Percentiles rank a stretch among this genome's conserved stretches.
Evolutionary conservation across 768 basidiomycete genomes (phyloP).

Genomic region (Pleurotus citrinopileatus): DNA sequence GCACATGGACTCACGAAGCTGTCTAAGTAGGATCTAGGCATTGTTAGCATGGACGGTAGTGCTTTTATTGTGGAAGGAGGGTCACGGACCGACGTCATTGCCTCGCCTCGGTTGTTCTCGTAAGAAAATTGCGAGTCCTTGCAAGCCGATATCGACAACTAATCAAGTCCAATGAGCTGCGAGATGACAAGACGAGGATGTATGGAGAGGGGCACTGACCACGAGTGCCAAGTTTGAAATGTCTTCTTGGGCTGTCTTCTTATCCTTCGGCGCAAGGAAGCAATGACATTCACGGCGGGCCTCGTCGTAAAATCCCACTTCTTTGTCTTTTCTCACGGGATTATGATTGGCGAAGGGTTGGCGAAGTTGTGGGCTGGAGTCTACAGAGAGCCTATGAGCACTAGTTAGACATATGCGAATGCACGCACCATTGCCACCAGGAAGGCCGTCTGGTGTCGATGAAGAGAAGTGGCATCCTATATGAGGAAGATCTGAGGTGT

Average conservation of each 20-base stretch:
- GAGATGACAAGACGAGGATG: too few relatives aligned
- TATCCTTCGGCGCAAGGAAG: too few relatives aligned
- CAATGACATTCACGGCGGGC: too few relatives aligned
- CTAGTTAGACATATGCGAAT: not conserved
- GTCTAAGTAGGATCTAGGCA: not conserved
- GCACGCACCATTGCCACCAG: not conserved
- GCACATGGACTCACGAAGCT: not conserved
- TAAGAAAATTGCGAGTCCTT: slow-evolving; percentile 3
- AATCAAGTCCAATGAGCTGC: not conserved
- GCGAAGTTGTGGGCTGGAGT: too few relatives aligned
- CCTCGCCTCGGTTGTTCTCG: not conserved
- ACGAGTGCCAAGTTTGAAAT: not conserved
- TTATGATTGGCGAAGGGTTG: too few relatives aligned
- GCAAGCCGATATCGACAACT: slow-evolving; percentile 2
- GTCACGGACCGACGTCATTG: not conserved
- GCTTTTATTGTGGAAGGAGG: not conserved
- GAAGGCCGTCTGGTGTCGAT: not conserved
- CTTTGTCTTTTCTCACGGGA: too few relatives aligned
- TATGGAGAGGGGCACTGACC: not conserved
- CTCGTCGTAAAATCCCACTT: too few relatives aligned
- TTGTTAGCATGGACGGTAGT: not conserved
- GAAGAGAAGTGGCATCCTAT: slow-evolving; percentile 1
- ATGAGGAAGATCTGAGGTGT: not conserved
- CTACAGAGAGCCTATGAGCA: not conserved
- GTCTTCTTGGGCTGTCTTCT: too few relatives aligned